Base-by-base conservation (phyloP, 495 filamentous ascomycete genomes). In the Arthonia radiata region DNA sequence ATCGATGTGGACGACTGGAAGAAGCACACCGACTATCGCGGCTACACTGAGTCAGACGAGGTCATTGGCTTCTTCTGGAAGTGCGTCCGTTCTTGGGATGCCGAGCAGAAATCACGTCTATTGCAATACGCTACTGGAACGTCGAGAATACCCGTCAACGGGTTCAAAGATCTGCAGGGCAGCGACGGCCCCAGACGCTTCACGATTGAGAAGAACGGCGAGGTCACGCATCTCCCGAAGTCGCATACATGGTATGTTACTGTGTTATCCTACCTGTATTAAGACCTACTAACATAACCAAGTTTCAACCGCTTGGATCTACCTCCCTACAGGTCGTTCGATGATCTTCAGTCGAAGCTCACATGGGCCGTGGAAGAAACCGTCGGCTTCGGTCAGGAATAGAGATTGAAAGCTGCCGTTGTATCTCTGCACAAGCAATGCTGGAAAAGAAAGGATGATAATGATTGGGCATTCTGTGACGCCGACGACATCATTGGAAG, bases 1-100 rank as follows among this genome's bases (percentile, higher is more conserved):
- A 99, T 99, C 38, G 86, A 99, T 41, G 89, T 99, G 12, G 86
- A 94, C 26, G 86, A 99, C 49, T 99, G 86, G 86, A 99, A 99
- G 71, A 99, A 99, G 55, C 86, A 99, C 53, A 99, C 86, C n/a
- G 86, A 99, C 44, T 99, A 99, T 53, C 69, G 86, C 33, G 86
- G 86, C n/a, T 99, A 99, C 55, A 92, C 90, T 21, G 86, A 99
- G 50, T 69, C 65, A 28, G 89, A 94, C 46, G 78, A 92, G 42
- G 89, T 94, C 17, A 89, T 99, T 37, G 69, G 76, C 46, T 82
- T 81, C 54, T 99, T 99, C 64, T 99, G 86, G 86, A 86, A 91
- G 59, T 64, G 63, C 43, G 70, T 99, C 38, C 68, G 83, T 37
- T 76, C 61, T 35, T 94, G 89, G 86, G 86, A 99, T 45, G 78